These are phyloP conservation scores for Ophiostoma ulmi DNA, from an alignment of 2,329 filamentous ascomycete genomes.

Conservation along the genomic window DNA sequence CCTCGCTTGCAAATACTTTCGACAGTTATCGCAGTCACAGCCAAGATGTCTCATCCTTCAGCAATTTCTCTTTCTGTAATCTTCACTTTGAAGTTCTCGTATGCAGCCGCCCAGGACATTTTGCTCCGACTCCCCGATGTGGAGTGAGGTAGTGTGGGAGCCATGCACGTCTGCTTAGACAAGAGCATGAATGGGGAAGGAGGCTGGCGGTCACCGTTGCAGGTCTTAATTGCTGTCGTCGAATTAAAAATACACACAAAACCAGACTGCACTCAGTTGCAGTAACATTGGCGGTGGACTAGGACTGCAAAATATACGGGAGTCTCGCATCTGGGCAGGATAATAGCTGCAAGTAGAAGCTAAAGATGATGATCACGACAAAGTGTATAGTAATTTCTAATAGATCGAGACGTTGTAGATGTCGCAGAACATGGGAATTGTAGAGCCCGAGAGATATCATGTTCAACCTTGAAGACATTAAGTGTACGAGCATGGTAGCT, in stretches of 20 bases:
- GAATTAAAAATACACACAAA: not conserved
- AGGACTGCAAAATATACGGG: not conserved
- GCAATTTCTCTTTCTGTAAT: not conserved
- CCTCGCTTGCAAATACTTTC: not conserved
- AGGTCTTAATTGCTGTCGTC: not conserved
- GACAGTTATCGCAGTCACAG: not conserved
- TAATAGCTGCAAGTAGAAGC: not conserved
- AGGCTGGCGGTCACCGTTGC: slow-evolving; percentile 6
- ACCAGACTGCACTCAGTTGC: not conserved
- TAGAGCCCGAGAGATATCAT: not conserved
- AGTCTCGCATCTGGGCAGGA: not conserved
- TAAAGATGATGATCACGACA: not conserved
- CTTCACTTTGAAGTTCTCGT: not conserved
- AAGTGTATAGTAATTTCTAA: not conserved
- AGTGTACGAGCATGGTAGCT: not conserved
- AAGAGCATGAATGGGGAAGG: slow-evolving; percentile 1
- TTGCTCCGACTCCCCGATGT: slow-evolving; percentile 16
- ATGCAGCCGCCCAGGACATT: slow-evolving; percentile 1
- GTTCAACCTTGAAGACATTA: not conserved
- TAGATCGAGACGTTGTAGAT: not conserved
- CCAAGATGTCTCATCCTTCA: not conserved
- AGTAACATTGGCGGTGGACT: not conserved
- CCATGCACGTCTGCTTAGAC: not conserved
- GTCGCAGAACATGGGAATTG: not conserved
- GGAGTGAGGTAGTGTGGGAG: not conserved